Percentiles rank a stretch among this genome's conserved stretches.
Conservation (phyloP, 768 basidiomycete genomes). For the Podaxis pistillaris region DNA sequence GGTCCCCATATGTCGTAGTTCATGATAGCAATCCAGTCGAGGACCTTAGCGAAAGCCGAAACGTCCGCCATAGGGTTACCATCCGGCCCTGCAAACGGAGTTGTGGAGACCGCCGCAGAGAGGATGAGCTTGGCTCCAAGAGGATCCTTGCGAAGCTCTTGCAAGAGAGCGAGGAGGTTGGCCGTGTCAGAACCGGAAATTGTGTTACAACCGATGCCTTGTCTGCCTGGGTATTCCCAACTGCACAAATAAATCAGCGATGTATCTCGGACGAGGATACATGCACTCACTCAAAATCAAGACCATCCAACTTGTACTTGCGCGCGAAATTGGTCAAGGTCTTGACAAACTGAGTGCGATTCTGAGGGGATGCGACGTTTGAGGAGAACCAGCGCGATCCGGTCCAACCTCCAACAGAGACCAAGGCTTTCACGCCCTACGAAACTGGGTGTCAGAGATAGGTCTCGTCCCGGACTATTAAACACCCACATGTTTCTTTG, state of each 20-base stretch:
- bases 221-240: constrained; percentile 82
- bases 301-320: constrained; percentile 56
- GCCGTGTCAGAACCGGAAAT: constrained; percentile 60
- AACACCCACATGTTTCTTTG: constrained; percentile 38
- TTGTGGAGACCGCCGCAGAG: constrained; percentile 40
- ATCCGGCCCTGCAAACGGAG: constrained; percentile 38
- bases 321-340: constrained; percentile 50
- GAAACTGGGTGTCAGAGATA: neutral
- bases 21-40: constrained; percentile 58
- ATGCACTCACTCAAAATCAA: constrained; percentile 49
- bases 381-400: constrained; percentile 65
- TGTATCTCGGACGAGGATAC: neutral
- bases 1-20: constrained; percentile 71
- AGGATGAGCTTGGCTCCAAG: constrained; percentile 58
- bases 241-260: constrained; percentile 32
- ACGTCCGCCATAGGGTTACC: constrained; percentile 66
- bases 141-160: constrained; percentile 60
- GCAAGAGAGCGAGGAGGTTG: constrained; percentile 80
- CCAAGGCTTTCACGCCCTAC: constrained; percentile 55
- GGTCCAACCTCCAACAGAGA: constrained; percentile 72
- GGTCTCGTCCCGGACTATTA: neutral
- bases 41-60: constrained; percentile 66
- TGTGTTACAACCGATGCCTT: constrained; percentile 73
- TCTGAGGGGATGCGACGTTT: constrained; percentile 53
- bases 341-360: constrained; percentile 63